phyloP scores from a whole-genome alignment of 106 monocot species.

The Dendrobium officinale region DNA sequence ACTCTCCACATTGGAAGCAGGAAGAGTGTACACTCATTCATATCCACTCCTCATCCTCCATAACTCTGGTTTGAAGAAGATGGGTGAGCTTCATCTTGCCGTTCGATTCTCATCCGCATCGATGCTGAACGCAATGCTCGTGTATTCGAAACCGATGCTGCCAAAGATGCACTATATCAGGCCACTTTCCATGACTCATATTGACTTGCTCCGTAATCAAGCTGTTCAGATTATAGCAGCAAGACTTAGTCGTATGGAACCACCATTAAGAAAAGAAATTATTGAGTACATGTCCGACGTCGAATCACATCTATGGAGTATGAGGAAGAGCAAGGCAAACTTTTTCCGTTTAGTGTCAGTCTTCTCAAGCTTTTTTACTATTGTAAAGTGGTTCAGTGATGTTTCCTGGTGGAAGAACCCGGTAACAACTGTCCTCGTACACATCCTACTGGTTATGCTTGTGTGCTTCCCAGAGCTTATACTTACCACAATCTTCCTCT shows the following conservation, averaged over 20 bases:
- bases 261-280: constrained; percentile 65
- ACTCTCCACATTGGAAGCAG: constrained; percentile 61
- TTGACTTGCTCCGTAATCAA: constrained; percentile 62
- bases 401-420: constrained; percentile 55
- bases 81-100: constrained; percentile 81
- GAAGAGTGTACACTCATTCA: constrained; percentile 63
- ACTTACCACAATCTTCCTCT: constrained; percentile 24
- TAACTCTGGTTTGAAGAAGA: constrained; percentile 74
- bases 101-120: constrained; percentile 62
- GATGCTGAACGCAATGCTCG: constrained; percentile 40
- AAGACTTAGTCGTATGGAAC: constrained; percentile 59
- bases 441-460: constrained; percentile 15
- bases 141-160: constrained; percentile 53
- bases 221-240: constrained; percentile 59
- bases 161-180: constrained; percentile 79
- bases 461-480: constrained; percentile 52
- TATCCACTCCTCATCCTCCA: constrained; percentile 70
- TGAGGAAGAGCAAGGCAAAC: constrained; percentile 85
- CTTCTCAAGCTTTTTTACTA: constrained; percentile 32
- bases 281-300: constrained; percentile 82
- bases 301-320: constrained; percentile 72
- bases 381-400: constrained; percentile 38
- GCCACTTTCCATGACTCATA: constrained; percentile 45
- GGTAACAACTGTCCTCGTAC: constrained; percentile 24
- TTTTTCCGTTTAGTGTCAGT: constrained; percentile 71